Conservation (phyloP, 2,329 filamentous ascomycete species). For the Aphanoascus verrucosus region DNA sequence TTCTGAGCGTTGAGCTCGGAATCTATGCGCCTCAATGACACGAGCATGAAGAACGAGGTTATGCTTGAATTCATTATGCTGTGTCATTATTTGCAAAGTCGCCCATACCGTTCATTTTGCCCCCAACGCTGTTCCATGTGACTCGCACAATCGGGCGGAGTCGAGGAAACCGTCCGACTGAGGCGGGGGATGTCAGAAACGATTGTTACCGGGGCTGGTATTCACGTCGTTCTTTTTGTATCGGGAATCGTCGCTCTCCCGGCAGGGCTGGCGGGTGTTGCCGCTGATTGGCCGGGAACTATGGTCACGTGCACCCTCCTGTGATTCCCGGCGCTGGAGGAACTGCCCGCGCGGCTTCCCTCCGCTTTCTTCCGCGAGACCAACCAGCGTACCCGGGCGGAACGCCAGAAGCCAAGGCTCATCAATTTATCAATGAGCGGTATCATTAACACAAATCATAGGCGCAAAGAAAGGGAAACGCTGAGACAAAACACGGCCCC, state of each 20-base stretch:
- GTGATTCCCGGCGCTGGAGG: neutral
- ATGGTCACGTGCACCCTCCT: neutral
- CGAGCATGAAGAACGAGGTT: neutral
- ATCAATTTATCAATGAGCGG: neutral
- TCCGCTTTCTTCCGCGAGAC: neutral
- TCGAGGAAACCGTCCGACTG: constrained; percentile 2
- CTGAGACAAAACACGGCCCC: constrained; percentile 5
- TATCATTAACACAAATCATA: neutral
- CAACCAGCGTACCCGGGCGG: neutral
- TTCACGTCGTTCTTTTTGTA: constrained; percentile 1
- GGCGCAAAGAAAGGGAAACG: constrained; percentile 1
- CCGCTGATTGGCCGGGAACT: constrained; percentile 8
- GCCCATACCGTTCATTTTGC: neutral
- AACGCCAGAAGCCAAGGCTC: neutral
- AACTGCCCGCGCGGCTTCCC: neutral
- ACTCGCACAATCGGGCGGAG: neutral
- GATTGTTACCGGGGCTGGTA: neutral
- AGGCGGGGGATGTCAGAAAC: neutral
- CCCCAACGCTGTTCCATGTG: neutral
- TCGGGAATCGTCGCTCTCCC: neutral
- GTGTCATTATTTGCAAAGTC: neutral
- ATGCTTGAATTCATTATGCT: constrained; percentile 1
- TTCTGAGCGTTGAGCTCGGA: neutral
- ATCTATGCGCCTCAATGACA: neutral
- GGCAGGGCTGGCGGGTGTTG: neutral